These are phyloP conservation scores for Debaryomyces sp. DNA, from an alignment of 1,139 yeast genomes.

Conservation along the genomic window DNA sequence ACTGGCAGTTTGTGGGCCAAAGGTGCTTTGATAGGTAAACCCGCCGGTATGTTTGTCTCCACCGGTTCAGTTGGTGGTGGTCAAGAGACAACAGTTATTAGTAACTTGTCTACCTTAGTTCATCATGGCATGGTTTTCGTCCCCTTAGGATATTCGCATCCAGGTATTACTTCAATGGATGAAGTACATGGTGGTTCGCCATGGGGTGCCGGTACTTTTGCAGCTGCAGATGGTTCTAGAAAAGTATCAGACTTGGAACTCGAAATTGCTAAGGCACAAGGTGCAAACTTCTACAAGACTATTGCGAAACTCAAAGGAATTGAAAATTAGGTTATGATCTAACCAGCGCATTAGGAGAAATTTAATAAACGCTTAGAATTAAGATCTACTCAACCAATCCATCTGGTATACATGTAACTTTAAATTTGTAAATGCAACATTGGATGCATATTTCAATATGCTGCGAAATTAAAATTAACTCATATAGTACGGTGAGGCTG, in stretches of 20 bases:
- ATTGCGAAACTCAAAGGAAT: conserved; percentile 19
- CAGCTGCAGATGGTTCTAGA: conserved; percentile 42
- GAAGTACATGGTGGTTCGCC: conserved; percentile 45
- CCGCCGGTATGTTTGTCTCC: conserved; percentile 40
- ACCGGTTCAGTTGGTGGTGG: conserved; percentile 45
- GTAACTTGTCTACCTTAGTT: conserved; percentile 33
- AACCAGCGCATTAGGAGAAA: no score
- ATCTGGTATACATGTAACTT: not conserved
- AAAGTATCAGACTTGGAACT: conserved; percentile 35
- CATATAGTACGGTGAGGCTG: not conserved
- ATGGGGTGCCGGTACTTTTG: conserved; percentile 46
- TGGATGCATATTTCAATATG: not conserved
- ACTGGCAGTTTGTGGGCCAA: conserved; percentile 44
- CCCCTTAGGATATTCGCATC: conserved; percentile 41
- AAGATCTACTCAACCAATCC: no score
- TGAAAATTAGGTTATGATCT: not conserved
- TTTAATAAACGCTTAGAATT: no score
- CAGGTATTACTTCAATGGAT: conserved; percentile 28
- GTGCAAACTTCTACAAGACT: conserved; percentile 32
- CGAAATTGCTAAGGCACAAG: conserved; percentile 37
- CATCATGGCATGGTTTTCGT: conserved; percentile 43
- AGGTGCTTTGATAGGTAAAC: conserved; percentile 40
- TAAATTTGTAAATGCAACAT: not conserved
- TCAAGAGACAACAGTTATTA: conserved; percentile 40
- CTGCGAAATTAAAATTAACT: not conserved